Evolutionary conservation across 2,329 filamentous ascomycete species (phyloP), one percentile per base, ranked within the genome.

Genomic region (Parafenestella ontariensis): DNA sequence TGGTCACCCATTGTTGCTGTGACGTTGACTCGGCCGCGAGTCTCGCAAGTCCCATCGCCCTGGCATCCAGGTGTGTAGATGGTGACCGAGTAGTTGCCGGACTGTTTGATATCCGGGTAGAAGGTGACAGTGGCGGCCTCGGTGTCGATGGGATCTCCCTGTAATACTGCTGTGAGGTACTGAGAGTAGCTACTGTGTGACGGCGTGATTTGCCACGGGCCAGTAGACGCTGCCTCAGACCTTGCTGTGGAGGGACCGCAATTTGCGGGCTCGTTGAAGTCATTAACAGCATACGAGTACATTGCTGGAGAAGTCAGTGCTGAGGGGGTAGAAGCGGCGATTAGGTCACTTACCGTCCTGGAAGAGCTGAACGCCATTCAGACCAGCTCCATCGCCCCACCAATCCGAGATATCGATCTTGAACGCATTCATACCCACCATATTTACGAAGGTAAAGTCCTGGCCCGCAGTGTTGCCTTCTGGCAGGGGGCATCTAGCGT

Each of bases 51-150:
- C 47, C 83, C 83, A 71, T 97, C 94, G 63, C 91, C 87, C 24
- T 86, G 77, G 73, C 96, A 99, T 18, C 95, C 95, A 15, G 95
- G 95, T 0, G 95, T 99, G 77, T 93, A 99, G 56, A 99, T 80
- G 55, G 90, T 91, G 67, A 99, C 87, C 0, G 90, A 89, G 76
- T 99, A 99, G 70, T 96, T 94, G 45, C 95, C 96, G 1, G 92
- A 90, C 71, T 96, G 89, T 62, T 87, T 87, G 61, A 99, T 89
- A 70, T 96, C 89, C 1, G 96, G 95, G 48, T 83, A 80, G 73
- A 96, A 96, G 3, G 90, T 86, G 5, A 98, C 87, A 0, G 86
- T 86, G 0, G 88, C 86, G 0, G 85, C 82, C 39, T 85, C 78
- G 1, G 85, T 78, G 33, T 82, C 74, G 40, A 82, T 82, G 46